Base-by-base conservation (phyloP, 768 basidiomycete species). In the Lactarius trivialis region DNA sequence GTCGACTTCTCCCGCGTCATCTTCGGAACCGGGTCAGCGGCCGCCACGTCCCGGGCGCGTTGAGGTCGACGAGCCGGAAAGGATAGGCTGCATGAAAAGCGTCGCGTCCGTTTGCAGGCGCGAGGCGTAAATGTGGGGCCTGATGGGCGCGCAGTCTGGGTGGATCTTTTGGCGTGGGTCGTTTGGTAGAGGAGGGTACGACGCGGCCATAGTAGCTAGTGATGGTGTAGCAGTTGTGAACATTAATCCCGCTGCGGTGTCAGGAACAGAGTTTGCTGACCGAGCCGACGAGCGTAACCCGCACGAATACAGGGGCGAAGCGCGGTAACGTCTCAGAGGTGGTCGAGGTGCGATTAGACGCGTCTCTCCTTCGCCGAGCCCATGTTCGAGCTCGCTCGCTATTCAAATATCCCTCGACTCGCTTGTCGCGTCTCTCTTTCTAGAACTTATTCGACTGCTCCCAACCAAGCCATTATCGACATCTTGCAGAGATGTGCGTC, bases 31-130 rank as follows among this genome's bases (percentile, higher is more conserved):
- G 91, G 87, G 60, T 95, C 93, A 0, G 90, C 85, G 64, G n/a
- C 82, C 83, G 21, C 85, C 84, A 24, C 87, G 81, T 55, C 88
- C 79, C 43, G 79, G 52, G n/a, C n/a, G n/a, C n/a, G 62, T 65
- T 24, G 68, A 68, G 0, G 68, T 80, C 2, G 81, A 73, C 1
- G 75, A 39, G 0, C 71, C 74, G 37, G 78, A 73, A 11, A 84
- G 68, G 68, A 92, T 83, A 21, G 97, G 97, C 70, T 99, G 97
- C 74, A 98, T 81, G 67, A 99, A 84, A 7, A 93, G 83, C 0
- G 92, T 89, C 3, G 88, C 81, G 17, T 97, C 97, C 0, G 96
- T 95, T 28, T 90, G 85, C 0, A n/a, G n/a, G n/a, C n/a, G n/a
- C n/a, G n/a, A n/a, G n/a, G n/a, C n/a, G n/a, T n/a, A n/a, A n/a